phyloP scores from a whole-genome alignment of 139 green algal species.

The Chlamydomonas sp. region DNA sequence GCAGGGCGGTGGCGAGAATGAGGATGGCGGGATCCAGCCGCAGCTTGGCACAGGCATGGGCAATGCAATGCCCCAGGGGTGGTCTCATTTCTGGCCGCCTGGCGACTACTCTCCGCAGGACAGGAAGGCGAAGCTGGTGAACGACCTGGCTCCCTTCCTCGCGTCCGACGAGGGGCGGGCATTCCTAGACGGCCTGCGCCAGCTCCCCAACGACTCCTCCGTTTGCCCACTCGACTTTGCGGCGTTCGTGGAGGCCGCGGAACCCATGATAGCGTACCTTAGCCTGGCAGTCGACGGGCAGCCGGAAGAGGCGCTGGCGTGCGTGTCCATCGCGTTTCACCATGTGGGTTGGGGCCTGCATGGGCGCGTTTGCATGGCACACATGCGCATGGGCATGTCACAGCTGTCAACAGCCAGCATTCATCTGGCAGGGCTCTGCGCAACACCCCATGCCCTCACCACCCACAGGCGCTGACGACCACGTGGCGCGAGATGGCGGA shows the following conservation, averaged over 20 bases:
- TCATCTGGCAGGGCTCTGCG: neutral
- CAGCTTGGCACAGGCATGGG: no score
- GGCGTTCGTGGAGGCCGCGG: neutral
- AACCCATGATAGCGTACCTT: neutral
- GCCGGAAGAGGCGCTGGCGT: neutral
- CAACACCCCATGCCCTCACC: neutral
- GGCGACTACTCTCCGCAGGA: neutral
- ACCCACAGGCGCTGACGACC: neutral
- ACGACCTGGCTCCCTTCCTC: neutral
- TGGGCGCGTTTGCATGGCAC: no score
- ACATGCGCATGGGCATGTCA: no score
- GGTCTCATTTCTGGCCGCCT: constrained; percentile 5
- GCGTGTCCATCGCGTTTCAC: constrained; percentile 7
- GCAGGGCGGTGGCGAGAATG: no score
- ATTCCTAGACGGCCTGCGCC: neutral
- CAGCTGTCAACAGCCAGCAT: no score
- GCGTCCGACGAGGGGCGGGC: neutral
- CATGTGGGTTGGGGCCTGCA: constrained; percentile 1
- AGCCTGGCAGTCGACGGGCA: neutral
- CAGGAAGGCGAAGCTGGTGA: constrained; percentile 3
- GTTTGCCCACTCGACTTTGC: neutral
- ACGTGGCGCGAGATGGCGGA: neutral
- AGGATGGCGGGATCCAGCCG: no score
- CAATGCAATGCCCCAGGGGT: no score
- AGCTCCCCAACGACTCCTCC: neutral